Evolutionary conservation across 805 yeast species (phyloP).

Genomic region (Spathaspora hagerdaliae): DNA sequence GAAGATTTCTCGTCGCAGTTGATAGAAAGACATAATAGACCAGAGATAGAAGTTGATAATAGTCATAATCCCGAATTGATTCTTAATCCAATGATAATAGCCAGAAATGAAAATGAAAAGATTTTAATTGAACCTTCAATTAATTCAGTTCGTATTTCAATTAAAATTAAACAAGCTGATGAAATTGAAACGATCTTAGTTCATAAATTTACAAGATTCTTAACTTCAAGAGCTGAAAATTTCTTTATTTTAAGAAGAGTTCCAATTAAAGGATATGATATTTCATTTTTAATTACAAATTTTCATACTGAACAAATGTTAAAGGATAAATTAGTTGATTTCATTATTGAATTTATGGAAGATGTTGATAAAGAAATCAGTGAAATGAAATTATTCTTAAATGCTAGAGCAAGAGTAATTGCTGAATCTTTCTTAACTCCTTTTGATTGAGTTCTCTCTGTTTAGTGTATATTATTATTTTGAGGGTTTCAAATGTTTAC

Average conservation of each 20-base stretch:
- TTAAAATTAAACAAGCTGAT: conserved; percentile 94
- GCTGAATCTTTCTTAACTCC: conserved; percentile 95
- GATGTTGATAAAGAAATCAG: conserved; percentile 98
- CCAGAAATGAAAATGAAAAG: conserved; percentile 90
- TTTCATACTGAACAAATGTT: conserved; percentile 94
- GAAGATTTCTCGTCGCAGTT: conserved; percentile 93
- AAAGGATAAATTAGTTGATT: conserved; percentile 92
- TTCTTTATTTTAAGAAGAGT: conserved; percentile 87
- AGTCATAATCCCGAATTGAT: conserved; percentile 71
- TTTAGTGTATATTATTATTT: too few species aligned
- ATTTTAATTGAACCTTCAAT: conserved; percentile 92
- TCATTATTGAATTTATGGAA: conserved; percentile 97
- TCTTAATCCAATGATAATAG: conserved; percentile 82
- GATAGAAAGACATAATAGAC: conserved; percentile 95
- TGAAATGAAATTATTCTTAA: conserved; percentile 94
- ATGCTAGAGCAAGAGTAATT: conserved; percentile 95
- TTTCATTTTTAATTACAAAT: conserved; percentile 89
- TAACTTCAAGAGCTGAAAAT: conserved; percentile 93
- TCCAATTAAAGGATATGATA: conserved; percentile 88
- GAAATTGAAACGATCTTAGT: conserved; percentile 94
- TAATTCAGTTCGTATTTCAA: conserved; percentile 85
- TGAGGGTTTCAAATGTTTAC: not conserved
- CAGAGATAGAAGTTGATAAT: conserved; percentile 87
- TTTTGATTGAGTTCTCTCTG: conserved; percentile 49
- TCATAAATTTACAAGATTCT: conserved; percentile 88